These are phyloP conservation scores for Plantago coronopus DNA, from an alignment of 305 asterid genomes.

Conservation along the genomic window DNA sequence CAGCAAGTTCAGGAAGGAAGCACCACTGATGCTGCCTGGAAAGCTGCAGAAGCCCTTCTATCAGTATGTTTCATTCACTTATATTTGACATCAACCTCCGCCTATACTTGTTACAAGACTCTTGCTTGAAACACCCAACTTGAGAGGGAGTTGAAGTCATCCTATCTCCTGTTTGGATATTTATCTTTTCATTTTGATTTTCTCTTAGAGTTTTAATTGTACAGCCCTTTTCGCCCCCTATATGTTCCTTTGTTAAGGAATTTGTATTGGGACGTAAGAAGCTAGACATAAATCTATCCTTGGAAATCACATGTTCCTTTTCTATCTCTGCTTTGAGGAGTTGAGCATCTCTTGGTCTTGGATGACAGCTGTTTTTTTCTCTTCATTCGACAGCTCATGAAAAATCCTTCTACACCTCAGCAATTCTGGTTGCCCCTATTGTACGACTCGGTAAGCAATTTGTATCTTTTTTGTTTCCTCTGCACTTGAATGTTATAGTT, in stretches of 20 bases:
- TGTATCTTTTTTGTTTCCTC: slow-evolving; percentile 1
- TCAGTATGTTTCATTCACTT: slow-evolving; percentile 48
- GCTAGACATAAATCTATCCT: not conserved
- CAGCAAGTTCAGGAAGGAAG: slow-evolving; percentile 61
- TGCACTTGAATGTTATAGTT: not conserved
- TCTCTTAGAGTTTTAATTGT: not conserved
- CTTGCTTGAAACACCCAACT: not conserved
- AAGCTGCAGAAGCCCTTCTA: slow-evolving; percentile 79
- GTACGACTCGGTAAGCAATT: slow-evolving; percentile 57
- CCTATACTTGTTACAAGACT: not conserved
- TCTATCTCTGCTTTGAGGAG: slow-evolving; percentile 3
- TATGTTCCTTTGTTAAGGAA: not conserved
- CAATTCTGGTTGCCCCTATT: slow-evolving; percentile 88
- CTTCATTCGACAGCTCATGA: slow-evolving; percentile 71
- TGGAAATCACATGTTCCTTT: not conserved
- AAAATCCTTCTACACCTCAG: slow-evolving; percentile 85
- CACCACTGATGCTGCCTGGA: slow-evolving; percentile 57
- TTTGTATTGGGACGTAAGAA: not conserved
- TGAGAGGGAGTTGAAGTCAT: no score
- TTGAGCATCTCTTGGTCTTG: not conserved
- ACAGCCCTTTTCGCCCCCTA: not conserved
- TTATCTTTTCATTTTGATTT: not conserved
- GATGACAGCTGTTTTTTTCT: slow-evolving; percentile 11
- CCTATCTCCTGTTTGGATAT: no score
- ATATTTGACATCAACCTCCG: slow-evolving; percentile 16